Evolutionary conservation across 1,284 basidiomycete genomes (phyloP), one percentile per base, ranked within the genome.

Genomic region (Leccinum huronense): DNA sequence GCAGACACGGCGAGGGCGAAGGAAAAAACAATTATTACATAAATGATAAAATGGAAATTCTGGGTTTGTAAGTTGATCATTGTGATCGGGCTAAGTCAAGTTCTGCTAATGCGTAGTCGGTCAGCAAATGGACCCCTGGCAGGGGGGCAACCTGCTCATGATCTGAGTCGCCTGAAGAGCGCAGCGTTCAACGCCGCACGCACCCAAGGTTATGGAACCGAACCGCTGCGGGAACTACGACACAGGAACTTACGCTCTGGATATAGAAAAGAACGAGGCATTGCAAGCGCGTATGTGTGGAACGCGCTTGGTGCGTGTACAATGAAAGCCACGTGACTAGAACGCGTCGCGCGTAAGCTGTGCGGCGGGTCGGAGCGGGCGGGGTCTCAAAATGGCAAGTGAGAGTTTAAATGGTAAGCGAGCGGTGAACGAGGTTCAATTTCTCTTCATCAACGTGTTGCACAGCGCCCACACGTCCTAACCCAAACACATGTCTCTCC

Each of bases 401-500:
- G 66, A 62, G 71, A 60, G 65, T 70, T 74, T 72, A 76, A 76
- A 73, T 72, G 30, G 42, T 71, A 75, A 72, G 67, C 75, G 74
- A 74, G 62, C 61, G 23, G 40, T 19, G 33, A 45, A 64, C 48
- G 27, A 60, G 61, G 68, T 65, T 68, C 69, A 66, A 16, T 63
- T 73, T 69, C 69, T 65, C 58, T 71, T 73, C 65, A 40, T 68
- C 71, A 74, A 74, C 75, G 76, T 76, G 72, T 65, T 71, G 66
- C 74, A 73, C 75, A 75, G 70, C 72, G 72, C 45, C 65, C 62
- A 69, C 64, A 68, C 73, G 70, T 54, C 60, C 54, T 63, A 58
- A 23, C 68, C 65, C 68, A 66, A 65, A 68, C 65, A 68, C 69
- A 85, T 88, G 82, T 78, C 85, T 70, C 75, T 79, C 65, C 84